Evolutionary conservation across 1,139 yeast species (phyloP), one percentile per base, ranked within the genome.

Genomic region (Candida tropicalis): DNA sequence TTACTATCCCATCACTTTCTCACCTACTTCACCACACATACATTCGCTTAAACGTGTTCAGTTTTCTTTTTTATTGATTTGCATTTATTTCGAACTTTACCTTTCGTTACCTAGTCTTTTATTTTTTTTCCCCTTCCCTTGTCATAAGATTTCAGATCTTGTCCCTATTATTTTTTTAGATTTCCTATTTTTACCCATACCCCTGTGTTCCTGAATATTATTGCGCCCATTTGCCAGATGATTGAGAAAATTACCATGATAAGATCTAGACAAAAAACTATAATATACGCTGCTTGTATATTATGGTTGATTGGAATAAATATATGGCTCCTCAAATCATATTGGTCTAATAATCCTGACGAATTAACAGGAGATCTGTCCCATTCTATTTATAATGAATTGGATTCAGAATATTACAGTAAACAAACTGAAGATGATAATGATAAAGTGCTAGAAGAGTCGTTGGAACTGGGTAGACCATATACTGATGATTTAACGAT

Each of bases 371-470:
- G 28, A 18, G 33, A 31, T 8, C 24, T 7, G n/a, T 31, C n/a
- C 3, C 39, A 27, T 28, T 46, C 52, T 4, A 50, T 50, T 11
- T 48, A 51, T 31, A 44, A 50, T 28, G 43, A 42, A 42, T 42
- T 35, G 22, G 48, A 42, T 26, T 20, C 27, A 26, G 42, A 41
- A 5, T 33, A 41, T 33, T 24, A 32, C 9, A 29, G n/a, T 12
- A 10, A 27, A 5, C 6, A 29, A 12, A 22, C 20, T 3, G 15
- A 38, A 18, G 26, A 13, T 10, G 23, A 32, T 12, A 20, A 17
- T 4, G 15, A 10, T 32, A 20, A 38, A 16, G 22, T 6, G 18
- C 35, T 31, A 11, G 24, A n/a, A n/a, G 13, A 31, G 17, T 13
- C 35, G 6, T 15, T 31, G 5, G 35, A 31, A 18, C 15, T 18